Percentiles rank a stretch among this genome's conserved stretches.
These are phyloP conservation scores for Coemansia sp. DNA, from an alignment of 192 early-diverging fungal genomes.

Conservation along the genomic window DNA sequence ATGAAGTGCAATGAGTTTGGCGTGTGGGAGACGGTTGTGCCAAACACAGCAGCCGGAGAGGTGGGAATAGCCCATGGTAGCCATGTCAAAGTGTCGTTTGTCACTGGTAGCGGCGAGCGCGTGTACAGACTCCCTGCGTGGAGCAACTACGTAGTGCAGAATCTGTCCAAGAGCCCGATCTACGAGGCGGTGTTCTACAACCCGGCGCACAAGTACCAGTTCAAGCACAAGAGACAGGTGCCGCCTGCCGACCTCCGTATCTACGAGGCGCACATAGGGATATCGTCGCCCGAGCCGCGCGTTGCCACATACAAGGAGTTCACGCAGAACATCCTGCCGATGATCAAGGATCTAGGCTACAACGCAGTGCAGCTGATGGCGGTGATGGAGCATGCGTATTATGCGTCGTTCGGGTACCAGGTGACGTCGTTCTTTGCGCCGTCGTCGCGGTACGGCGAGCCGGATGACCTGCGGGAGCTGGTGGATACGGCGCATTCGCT, in stretches of 20 bases:
- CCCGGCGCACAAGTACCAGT: constrained; percentile 72
- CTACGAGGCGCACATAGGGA: constrained; percentile 97
- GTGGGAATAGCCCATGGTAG: constrained; percentile 79
- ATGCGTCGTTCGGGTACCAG: constrained; percentile 97
- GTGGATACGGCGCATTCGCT: constrained; percentile 89
- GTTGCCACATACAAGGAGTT: constrained; percentile 92
- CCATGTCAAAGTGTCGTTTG: constrained; percentile 88
- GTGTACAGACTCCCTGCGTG: constrained; percentile 91
- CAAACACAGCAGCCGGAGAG: constrained; percentile 61
- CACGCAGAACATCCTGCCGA: constrained; percentile 77
- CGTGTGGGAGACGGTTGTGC: constrained; percentile 74
- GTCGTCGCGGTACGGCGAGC: constrained; percentile 88
- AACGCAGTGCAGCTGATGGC: constrained; percentile 89
- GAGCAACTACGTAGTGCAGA: constrained; percentile 83
- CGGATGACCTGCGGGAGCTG: constrained; percentile 89
- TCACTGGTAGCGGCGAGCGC: constrained; percentile 67
- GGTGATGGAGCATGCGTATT: constrained; percentile 99
- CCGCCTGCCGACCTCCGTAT: constrained; percentile 70
- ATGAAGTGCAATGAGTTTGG: constrained; percentile 85
- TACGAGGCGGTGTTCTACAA: constrained; percentile 97
- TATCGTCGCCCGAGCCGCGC: constrained; percentile 79
- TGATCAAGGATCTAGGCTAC: constrained; percentile 81
- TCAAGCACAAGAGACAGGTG: constrained; percentile 74
- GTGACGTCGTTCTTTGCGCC: constrained; percentile 97
- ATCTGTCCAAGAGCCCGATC: constrained; percentile 72